Conservation (phyloP, 345 rosid genomes). For the Nasturtium officinale region DNA sequence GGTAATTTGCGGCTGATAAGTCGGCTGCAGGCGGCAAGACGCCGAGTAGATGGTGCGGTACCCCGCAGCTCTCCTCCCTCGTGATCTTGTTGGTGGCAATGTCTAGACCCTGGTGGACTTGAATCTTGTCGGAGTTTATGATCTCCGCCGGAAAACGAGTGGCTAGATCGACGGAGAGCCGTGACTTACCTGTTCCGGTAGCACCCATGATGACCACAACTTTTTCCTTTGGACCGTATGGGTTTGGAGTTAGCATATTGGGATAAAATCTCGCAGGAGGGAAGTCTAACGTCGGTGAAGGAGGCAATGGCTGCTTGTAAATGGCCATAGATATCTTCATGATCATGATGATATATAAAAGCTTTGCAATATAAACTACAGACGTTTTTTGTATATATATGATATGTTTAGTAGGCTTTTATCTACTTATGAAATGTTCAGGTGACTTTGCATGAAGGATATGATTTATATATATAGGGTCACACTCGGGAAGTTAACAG, state of each 20-base stretch:
- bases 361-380: neutral
- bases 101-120: slow-evolving; percentile 65
- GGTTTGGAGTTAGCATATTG: slow-evolving; percentile 38
- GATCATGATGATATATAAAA: slow-evolving; percentile 23
- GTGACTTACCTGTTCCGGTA: slow-evolving; percentile 76
- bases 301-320: slow-evolving; percentile 46
- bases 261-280: slow-evolving; percentile 39
- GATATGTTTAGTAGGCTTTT: slow-evolving; percentile 22
- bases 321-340: slow-evolving; percentile 48
- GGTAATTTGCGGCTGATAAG: slow-evolving; percentile 53
- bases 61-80: slow-evolving; percentile 55
- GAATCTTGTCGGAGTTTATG: slow-evolving; percentile 80
- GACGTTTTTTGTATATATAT: neutral
- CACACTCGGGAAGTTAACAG: slow-evolving; percentile 2
- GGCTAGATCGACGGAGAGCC: slow-evolving; percentile 77
- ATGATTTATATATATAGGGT: slow-evolving; percentile 33
- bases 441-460: slow-evolving; percentile 37
- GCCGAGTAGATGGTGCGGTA: slow-evolving; percentile 74
- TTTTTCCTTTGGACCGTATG: slow-evolving; percentile 55
- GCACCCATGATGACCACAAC: slow-evolving; percentile 68
- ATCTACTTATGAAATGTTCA: slow-evolving; percentile 35
- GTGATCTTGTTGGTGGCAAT: slow-evolving; percentile 70
- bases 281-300: slow-evolving; percentile 33
- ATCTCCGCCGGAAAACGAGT: slow-evolving; percentile 64
- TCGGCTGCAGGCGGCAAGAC: slow-evolving; percentile 51